Conservation (phyloP, 2,329 filamentous ascomycete species). For the Colletotrichum liriopes region DNA sequence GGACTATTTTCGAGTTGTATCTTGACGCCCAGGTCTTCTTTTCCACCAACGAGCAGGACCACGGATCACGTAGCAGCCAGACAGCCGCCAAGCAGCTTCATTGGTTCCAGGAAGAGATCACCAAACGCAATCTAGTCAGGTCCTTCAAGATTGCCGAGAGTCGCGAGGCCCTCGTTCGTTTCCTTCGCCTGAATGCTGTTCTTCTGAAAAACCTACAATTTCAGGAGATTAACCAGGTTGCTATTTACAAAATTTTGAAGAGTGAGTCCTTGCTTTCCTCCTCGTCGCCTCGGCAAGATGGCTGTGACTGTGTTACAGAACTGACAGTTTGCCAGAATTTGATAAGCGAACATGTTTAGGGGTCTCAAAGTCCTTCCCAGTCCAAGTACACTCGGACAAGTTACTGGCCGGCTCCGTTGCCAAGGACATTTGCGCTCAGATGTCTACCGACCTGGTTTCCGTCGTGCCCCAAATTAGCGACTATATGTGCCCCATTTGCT, state of each 20-base stretch:
- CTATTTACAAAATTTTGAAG: conserved; percentile 88
- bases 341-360: conserved; percentile 87
- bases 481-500: conserved; percentile 86
- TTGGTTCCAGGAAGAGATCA: conserved; percentile 80
- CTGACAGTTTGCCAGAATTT: conserved; percentile 73
- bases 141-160: conserved; percentile 79
- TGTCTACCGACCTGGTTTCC: conserved; percentile 80
- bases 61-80: conserved; percentile 76
- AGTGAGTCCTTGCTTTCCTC: conserved; percentile 64
- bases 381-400: conserved; percentile 70
- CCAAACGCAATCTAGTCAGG: conserved; percentile 70
- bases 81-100: conserved; percentile 78
- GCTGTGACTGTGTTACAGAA: conserved; percentile 10
- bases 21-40: conserved; percentile 87
- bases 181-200: conserved; percentile 80
- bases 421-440: conserved; percentile 81
- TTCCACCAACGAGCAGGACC: conserved; percentile 80
- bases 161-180: conserved; percentile 74
- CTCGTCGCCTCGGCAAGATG: background rate
- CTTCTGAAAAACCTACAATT: conserved; percentile 88
- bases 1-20: conserved; percentile 86
- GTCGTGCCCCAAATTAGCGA: conserved; percentile 88
- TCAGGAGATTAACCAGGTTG: conserved; percentile 85
- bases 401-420: conserved; percentile 79
- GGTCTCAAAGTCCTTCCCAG: conserved; percentile 75